A percentile compares a stretch with the other conserved stretches of the same genome.
Evolutionary conservation across 75 land plant species (phyloP).

Genomic region (Selaginella moellendorffii): DNA sequence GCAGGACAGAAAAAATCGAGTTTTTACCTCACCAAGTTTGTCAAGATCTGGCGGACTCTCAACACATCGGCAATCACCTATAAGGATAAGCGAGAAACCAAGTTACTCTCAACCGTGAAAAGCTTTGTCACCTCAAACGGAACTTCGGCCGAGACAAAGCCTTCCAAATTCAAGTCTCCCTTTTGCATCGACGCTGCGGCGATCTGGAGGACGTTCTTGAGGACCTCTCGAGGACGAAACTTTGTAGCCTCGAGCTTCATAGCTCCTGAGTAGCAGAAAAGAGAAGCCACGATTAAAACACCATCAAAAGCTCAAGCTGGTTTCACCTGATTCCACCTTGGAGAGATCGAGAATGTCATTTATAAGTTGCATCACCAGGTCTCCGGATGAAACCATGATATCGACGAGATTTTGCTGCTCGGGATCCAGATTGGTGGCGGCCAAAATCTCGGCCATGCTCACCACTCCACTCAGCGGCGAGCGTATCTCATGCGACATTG

Average conservation of each 20-base stretch:
- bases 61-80: slow-evolving; percentile 71
- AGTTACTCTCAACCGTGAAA: too few species aligned
- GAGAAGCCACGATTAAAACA: background rate
- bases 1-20: background rate
- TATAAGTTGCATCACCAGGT: slow-evolving; percentile 72
- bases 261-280: slow-evolving; percentile 48
- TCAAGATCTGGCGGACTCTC: slow-evolving; percentile 82
- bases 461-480: slow-evolving; percentile 77
- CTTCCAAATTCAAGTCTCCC: slow-evolving; percentile 55
- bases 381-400: slow-evolving; percentile 77
- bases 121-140: slow-evolving; percentile 85
- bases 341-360: slow-evolving; percentile 88
- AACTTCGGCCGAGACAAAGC: slow-evolving; percentile 49
- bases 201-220: slow-evolving; percentile 76
- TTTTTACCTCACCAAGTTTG: slow-evolving; percentile 76
- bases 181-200: slow-evolving; percentile 57
- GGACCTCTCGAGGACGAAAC: slow-evolving; percentile 76
- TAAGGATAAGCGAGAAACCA: too few species aligned
- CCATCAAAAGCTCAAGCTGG: background rate
- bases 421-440: slow-evolving; percentile 41
- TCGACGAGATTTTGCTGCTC: slow-evolving; percentile 53
- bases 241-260: slow-evolving; percentile 86
- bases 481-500: slow-evolving; percentile 90
- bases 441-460: slow-evolving; percentile 70
- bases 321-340: slow-evolving; percentile 76